These are phyloP conservation scores for Penicillium sp. DNA, from an alignment of 2,329 filamentous ascomycete species.

Conservation along the genomic window DNA sequence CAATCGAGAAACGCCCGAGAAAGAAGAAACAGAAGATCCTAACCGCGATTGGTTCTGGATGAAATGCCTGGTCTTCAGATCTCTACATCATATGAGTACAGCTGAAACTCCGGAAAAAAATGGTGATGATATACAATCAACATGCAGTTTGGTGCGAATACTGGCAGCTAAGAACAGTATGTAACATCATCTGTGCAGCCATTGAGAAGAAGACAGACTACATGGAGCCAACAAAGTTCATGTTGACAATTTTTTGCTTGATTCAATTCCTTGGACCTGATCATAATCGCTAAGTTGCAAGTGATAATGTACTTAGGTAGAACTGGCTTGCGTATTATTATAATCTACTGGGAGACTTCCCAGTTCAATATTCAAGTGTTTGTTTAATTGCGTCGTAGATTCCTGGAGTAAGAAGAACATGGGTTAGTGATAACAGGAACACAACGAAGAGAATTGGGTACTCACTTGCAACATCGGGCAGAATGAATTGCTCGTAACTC, in stretches of 20 bases:
- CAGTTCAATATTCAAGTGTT: slow-evolving; percentile 59
- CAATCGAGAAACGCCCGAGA: too few relatives aligned
- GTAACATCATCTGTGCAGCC: background rate
- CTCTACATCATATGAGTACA: background rate
- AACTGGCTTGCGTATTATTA: background rate
- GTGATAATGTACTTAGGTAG: background rate
- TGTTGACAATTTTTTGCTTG: background rate
- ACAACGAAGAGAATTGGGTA: slow-evolving; percentile 26
- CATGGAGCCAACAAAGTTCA: background rate
- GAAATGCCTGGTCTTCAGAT: background rate
- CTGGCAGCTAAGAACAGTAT: background rate
- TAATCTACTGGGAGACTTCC: background rate
- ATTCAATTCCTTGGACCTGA: background rate
- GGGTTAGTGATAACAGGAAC: background rate
- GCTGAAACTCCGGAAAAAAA: too few relatives aligned
- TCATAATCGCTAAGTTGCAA: too few relatives aligned
- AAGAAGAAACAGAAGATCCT: too few relatives aligned
- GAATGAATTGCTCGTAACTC: slow-evolving; percentile 73
- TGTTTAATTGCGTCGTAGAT: slow-evolving; percentile 40
- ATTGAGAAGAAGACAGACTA: background rate
- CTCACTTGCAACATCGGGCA: slow-evolving; percentile 85
- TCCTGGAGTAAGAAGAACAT: background rate
- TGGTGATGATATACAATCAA: background rate
- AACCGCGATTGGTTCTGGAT: background rate
- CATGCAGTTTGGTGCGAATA: background rate